These are phyloP conservation scores for Pichia sp. DNA, from an alignment of 1,139 yeast species.

Conservation along the genomic window DNA sequence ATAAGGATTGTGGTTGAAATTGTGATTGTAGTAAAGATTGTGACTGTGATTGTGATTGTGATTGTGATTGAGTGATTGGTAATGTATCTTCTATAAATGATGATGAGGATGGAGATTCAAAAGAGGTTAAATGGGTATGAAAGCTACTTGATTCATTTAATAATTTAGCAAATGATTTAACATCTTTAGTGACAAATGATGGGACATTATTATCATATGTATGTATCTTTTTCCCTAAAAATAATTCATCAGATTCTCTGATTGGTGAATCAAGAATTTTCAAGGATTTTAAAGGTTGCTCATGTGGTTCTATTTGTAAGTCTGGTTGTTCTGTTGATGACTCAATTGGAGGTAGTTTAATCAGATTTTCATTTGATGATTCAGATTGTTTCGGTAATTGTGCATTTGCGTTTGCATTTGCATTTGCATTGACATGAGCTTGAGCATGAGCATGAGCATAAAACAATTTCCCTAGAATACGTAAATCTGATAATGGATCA, in stretches of 20 bases:
- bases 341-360: no score
- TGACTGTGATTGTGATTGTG: conserved; percentile 6
- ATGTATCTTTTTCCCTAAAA: no score
- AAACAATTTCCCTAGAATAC: conserved; percentile 26
- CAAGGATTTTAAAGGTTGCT: no score
- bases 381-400: no score
- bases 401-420: no score
- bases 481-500: conserved; percentile 28
- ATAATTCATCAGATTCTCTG: no score
- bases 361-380: no score
- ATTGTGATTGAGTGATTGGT: conserved; percentile 9
- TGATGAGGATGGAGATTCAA: background rate
- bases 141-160: conserved; percentile 9
- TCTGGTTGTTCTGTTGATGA: no score
- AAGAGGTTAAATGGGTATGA: conserved; percentile 1
- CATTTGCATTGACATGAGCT: no score
- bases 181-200: conserved; percentile 13
- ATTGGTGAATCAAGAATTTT: no score
- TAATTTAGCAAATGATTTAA: conserved; percentile 7
- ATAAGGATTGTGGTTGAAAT: background rate
- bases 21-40: conserved; percentile 4
- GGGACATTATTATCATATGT: no score
- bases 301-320: no score
- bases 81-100: conserved; percentile 8
- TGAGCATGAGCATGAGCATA: background rate